Conservation (phyloP, 306 rosid species). For the Urtica urens region DNA sequence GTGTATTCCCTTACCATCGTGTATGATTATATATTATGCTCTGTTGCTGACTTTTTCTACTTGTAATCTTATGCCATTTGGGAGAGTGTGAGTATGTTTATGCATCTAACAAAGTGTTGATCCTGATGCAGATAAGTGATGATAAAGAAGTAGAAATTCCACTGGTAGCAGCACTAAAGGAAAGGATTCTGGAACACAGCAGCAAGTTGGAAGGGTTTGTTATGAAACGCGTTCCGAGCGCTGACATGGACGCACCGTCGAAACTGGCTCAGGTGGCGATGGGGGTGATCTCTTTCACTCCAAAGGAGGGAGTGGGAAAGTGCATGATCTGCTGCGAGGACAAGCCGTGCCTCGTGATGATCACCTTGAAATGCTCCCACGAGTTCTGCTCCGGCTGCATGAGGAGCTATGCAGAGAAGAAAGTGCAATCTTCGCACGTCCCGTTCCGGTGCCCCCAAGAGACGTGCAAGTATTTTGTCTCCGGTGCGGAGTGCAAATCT, state of each 20-base stretch:
- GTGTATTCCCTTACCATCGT: too few relatives aligned
- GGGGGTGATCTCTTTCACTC: constrained; percentile 58
- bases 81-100: too few relatives aligned
- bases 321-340: constrained; percentile 89
- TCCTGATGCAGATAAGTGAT: constrained; percentile 53
- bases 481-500: constrained; percentile 48
- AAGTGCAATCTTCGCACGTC: constrained; percentile 59
- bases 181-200: constrained; percentile 71
- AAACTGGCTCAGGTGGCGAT: constrained; percentile 84
- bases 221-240: constrained; percentile 44
- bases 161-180: constrained; percentile 54
- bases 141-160: constrained; percentile 57
- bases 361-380: constrained; percentile 85
- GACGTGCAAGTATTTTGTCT: constrained; percentile 65
- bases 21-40: too few relatives aligned
- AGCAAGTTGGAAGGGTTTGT: constrained; percentile 55
- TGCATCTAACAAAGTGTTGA: too few relatives aligned
- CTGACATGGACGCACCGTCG: constrained; percentile 55
- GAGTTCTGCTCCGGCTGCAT: constrained; percentile 79
- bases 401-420: constrained; percentile 62
- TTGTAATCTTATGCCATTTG: too few relatives aligned
- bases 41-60: too few relatives aligned
- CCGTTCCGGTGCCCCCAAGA: constrained; percentile 79
- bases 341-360: constrained; percentile 58
- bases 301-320: constrained; percentile 44